A percentile compares a stretch with the other conserved stretches of the same genome.
These are phyloP conservation scores for Cercospora canescens DNA, from an alignment of 2,329 filamentous ascomycete genomes.

Conservation along the genomic window DNA sequence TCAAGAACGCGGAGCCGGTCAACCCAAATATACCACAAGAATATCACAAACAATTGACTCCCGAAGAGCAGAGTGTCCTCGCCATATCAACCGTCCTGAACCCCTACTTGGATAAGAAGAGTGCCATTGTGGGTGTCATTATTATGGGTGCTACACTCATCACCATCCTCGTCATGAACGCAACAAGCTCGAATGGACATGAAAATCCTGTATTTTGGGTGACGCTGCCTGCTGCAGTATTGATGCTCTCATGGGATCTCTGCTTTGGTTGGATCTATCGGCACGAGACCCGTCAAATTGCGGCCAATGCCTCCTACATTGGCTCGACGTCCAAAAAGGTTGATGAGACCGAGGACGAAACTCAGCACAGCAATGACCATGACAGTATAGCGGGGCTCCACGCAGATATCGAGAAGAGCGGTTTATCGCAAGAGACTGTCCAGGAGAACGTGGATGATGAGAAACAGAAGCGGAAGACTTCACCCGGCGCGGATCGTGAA, in stretches of 20 bases:
- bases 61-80: slow-evolving; percentile 56
- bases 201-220: slow-evolving; percentile 66
- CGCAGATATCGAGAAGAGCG: not conserved
- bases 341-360: not conserved
- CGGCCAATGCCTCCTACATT: slow-evolving; percentile 31
- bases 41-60: slow-evolving; percentile 50
- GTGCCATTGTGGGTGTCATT: slow-evolving; percentile 63
- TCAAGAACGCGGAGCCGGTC: slow-evolving; percentile 57
- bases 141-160: slow-evolving; percentile 69
- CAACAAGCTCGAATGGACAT: slow-evolving; percentile 51
- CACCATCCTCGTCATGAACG: slow-evolving; percentile 66
- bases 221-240: slow-evolving; percentile 65
- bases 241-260: slow-evolving; percentile 71
- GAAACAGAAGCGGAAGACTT: not conserved
- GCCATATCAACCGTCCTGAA: slow-evolving; percentile 74
- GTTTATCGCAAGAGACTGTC: not conserved
- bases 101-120: slow-evolving; percentile 67
- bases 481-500: not conserved
- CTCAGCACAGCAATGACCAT: not conserved
- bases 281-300: slow-evolving; percentile 63
- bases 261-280: slow-evolving; percentile 63
- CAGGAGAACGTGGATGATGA: not conserved
- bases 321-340: not conserved
- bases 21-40: slow-evolving; percentile 68
- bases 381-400: not conserved